These are phyloP conservation scores for Kodamaea restingae DNA, from an alignment of 805 yeast species.

Conservation along the genomic window DNA sequence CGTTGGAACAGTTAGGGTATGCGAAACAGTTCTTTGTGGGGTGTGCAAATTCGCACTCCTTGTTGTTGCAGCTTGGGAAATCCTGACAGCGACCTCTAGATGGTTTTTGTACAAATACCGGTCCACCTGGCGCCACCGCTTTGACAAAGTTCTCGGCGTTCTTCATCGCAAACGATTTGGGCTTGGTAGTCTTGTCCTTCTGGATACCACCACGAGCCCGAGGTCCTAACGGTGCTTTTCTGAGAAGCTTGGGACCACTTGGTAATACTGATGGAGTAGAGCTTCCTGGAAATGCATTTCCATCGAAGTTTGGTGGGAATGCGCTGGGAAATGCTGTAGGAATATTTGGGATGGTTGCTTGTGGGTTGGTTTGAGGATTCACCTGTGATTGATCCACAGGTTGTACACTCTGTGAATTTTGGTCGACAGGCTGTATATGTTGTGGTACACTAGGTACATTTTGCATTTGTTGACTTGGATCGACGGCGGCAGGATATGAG, in stretches of 20 bases:
- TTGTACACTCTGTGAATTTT: not conserved
- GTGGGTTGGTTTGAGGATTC: not conserved
- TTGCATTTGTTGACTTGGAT: slow-evolving; percentile 7
- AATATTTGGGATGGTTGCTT: not conserved
- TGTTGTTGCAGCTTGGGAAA: slow-evolving; percentile 68
- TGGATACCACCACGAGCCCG: slow-evolving; percentile 20
- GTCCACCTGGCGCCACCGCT: slow-evolving; percentile 27
- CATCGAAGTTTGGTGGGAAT: slow-evolving; percentile 7
- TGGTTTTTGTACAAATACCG: slow-evolving; percentile 40
- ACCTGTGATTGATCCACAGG: too few species aligned
- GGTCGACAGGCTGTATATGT: slow-evolving; percentile 1
- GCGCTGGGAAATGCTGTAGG: slow-evolving; percentile 7
- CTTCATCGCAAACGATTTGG: slow-evolving; percentile 32
- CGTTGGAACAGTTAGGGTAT: slow-evolving; percentile 73
- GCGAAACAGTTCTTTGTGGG: slow-evolving; percentile 73
- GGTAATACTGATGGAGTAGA: slow-evolving; percentile 7
- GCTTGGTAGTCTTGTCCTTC: slow-evolving; percentile 13
- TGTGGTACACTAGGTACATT: not conserved
- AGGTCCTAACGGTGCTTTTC: slow-evolving; percentile 4
- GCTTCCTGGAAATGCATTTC: slow-evolving; percentile 5
- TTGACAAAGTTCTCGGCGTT: slow-evolving; percentile 41
- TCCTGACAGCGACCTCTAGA: slow-evolving; percentile 63
- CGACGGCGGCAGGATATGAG: too few species aligned
- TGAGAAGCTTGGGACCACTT: slow-evolving; percentile 12
- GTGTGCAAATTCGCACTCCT: slow-evolving; percentile 71